phyloP scores from a whole-genome alignment of 106 monocot genomes.

The Acanthochlamys bracteata region DNA sequence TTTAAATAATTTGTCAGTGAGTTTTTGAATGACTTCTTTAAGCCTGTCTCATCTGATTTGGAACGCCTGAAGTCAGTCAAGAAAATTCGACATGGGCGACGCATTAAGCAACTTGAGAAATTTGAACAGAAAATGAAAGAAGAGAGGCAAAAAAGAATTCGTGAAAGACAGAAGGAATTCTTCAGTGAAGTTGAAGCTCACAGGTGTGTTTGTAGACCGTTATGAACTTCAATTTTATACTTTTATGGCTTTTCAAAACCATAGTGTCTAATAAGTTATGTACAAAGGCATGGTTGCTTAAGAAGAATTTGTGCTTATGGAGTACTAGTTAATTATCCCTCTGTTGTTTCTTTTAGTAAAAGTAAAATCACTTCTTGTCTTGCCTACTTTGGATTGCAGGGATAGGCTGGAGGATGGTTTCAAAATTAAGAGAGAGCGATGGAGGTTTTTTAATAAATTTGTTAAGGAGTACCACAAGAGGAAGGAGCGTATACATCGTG shows the following conservation, averaged over 20 bases:
- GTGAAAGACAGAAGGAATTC: constrained; percentile 96
- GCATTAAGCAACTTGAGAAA: constrained; percentile 87
- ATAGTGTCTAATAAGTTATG: not conserved
- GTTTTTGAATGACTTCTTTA: constrained; percentile 90
- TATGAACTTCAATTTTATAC: not conserved
- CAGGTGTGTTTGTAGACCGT: constrained; percentile 32
- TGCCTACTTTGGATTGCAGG: constrained; percentile 29
- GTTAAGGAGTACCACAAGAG: constrained; percentile 94
- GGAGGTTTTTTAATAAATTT: constrained; percentile 72
- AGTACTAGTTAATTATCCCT: not conserved
- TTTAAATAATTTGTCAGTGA: constrained; percentile 45
- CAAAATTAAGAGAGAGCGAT: constrained; percentile 81
- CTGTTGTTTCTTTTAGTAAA: not conserved
- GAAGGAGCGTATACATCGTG: constrained; percentile 82
- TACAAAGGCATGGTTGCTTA: not conserved
- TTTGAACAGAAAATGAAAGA: constrained; percentile 98
- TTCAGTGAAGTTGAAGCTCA: constrained; percentile 93
- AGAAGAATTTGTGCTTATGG: not conserved
- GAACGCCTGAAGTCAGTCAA: constrained; percentile 76
- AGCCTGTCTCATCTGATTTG: constrained; percentile 74
- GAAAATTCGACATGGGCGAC: constrained; percentile 90
- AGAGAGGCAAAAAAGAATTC: constrained; percentile 87
- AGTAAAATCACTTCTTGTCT: not conserved
- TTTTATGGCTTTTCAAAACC: not conserved
- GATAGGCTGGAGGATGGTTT: constrained; percentile 88